phyloP scores from a whole-genome alignment of 1,139 yeast species.

The Debaryomyces singareniensis region DNA sequence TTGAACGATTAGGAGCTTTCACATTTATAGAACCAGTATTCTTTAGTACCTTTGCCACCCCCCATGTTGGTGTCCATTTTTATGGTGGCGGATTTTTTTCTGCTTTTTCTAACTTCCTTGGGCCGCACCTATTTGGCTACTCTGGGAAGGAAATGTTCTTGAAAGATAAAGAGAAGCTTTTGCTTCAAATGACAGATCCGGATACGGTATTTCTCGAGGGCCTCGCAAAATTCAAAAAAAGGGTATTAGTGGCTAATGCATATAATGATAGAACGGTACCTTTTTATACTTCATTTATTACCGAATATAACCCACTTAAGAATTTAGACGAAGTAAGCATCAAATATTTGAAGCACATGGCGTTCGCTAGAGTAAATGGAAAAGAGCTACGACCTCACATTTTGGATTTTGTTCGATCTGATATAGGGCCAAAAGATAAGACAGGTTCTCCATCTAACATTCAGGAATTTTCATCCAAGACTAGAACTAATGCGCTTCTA shows the following conservation, averaged over 20 bases:
- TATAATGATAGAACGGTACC: constrained; percentile 64
- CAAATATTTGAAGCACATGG: constrained; percentile 32
- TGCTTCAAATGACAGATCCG: constrained; percentile 54
- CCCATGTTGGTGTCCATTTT: constrained; percentile 72
- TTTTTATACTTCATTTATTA: constrained; percentile 47
- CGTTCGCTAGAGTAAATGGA: constrained; percentile 26
- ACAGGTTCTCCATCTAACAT: constrained; percentile 18
- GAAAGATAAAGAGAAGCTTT: constrained; percentile 34
- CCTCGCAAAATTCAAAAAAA: constrained; percentile 47
- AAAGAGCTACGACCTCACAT: constrained; percentile 43
- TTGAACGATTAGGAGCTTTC: constrained; percentile 50
- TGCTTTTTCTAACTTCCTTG: constrained; percentile 47
- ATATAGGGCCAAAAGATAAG: constrained; percentile 9
- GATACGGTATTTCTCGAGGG: constrained; percentile 47
- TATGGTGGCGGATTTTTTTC: constrained; percentile 37
- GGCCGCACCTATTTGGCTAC: constrained; percentile 59
- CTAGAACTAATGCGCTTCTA: constrained; percentile 22
- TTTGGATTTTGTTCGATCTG: constrained; percentile 43
- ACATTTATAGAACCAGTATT: constrained; percentile 54
- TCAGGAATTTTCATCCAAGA: constrained; percentile 35
- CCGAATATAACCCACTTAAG: constrained; percentile 45
- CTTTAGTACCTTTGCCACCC: constrained; percentile 84
- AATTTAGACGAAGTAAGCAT: constrained; percentile 34
- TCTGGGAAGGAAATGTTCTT: constrained; percentile 73
- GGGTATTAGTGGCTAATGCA: constrained; percentile 64